Evolutionary conservation across 2,329 filamentous ascomycete species (phyloP).

Genomic region (Ascochyta rabiei): DNA sequence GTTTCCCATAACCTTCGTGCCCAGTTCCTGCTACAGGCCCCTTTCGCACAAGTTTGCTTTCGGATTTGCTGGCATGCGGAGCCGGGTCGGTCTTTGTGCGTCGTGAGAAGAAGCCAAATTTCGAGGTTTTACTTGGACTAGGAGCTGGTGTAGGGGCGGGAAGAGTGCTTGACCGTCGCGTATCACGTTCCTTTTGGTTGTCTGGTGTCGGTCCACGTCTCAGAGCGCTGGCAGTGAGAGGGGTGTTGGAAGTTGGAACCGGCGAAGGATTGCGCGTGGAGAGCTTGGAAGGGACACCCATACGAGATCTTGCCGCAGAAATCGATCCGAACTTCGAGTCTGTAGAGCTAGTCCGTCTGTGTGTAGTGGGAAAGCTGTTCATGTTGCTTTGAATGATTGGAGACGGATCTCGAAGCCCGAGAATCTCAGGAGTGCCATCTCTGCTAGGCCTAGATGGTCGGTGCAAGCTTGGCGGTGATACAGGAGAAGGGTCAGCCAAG

Average conservation of each 20-base stretch:
- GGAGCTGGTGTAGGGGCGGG: constrained; percentile 54
- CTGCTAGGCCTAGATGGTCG: constrained; percentile 55
- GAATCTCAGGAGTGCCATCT: constrained; percentile 53
- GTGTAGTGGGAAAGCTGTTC: constrained; percentile 54
- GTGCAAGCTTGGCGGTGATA: constrained; percentile 53
- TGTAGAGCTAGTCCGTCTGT: constrained; percentile 58
- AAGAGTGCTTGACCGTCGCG: constrained; percentile 44
- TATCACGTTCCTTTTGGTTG: constrained; percentile 44
- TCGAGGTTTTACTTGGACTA: constrained; percentile 63
- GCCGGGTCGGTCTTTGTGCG: constrained; percentile 69
- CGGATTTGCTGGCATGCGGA: constrained; percentile 60
- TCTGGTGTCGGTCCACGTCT: constrained; percentile 49
- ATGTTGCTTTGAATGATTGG: constrained; percentile 65
- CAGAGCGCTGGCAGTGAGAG: constrained; percentile 30
- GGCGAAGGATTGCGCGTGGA: constrained; percentile 49
- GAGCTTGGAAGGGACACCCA: constrained; percentile 37
- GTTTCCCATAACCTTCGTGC: constrained; percentile 80
- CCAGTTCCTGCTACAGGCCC: constrained; percentile 92
- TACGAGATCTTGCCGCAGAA: constrained; percentile 27
- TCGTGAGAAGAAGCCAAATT: constrained; percentile 80
- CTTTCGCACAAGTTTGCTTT: constrained; percentile 64
- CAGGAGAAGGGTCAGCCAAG: constrained; percentile 67
- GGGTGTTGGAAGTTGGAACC: constrained; percentile 40
- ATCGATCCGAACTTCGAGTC: constrained; percentile 45
- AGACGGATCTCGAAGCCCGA: constrained; percentile 54